A percentile compares a stretch with the other conserved stretches of the same genome.
phyloP scores from a whole-genome alignment of 106 monocot genomes.

The Allium fistulosum region DNA sequence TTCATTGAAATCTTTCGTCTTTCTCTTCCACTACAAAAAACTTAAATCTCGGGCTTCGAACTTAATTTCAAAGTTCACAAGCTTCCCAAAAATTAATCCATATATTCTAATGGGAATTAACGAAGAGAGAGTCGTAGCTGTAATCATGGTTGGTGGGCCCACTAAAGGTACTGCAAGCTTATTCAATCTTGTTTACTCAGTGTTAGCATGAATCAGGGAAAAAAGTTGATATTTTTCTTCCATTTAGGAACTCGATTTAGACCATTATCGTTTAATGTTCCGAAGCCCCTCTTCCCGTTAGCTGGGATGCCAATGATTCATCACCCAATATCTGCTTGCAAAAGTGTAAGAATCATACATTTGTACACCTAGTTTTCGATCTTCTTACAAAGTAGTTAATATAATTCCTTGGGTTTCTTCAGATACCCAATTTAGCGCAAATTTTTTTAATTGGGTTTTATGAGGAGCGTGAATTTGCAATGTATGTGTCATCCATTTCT shows the following conservation, averaged over 20 bases:
- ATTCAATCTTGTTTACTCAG: not conserved
- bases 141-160: constrained; percentile 96
- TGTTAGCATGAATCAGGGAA: not conserved
- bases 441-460: constrained; percentile 95
- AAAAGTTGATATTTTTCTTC: not conserved
- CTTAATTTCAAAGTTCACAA: too few relatives aligned
- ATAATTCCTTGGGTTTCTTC: constrained; percentile 3
- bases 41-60: too few relatives aligned
- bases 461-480: constrained; percentile 84
- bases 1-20: too few relatives aligned
- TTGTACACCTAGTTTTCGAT: too few relatives aligned
- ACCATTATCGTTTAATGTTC: constrained; percentile 75
- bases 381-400: too few relatives aligned
- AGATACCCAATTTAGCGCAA: constrained; percentile 89
- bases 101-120: constrained; percentile 45
- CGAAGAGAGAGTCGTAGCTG: constrained; percentile 75
- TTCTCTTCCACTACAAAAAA: too few relatives aligned
- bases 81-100: too few relatives aligned
- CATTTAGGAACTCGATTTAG: constrained; percentile 68
- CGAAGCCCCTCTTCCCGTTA: constrained; percentile 83
- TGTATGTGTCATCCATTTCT: constrained; percentile 88
- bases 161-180: constrained; percentile 53
- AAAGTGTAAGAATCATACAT: constrained; percentile 27
- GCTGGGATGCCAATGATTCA: constrained; percentile 93
- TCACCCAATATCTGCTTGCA: constrained; percentile 81